Conservation (phyloP, 164 flowering plant species). For the Echeveria elegans region DNA sequence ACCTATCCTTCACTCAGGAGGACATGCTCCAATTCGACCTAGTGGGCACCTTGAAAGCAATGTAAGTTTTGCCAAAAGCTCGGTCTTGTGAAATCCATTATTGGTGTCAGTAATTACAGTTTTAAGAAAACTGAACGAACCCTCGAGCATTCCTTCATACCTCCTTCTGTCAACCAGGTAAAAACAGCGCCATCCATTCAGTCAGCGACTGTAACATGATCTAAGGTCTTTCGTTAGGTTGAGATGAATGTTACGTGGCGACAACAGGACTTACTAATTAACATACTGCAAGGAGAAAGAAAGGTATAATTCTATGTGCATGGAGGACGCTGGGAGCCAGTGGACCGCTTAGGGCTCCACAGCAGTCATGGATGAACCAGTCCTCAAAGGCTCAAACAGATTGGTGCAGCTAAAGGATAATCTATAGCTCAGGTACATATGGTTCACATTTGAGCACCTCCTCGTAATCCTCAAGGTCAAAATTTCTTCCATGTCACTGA, state of each 20-base stretch:
- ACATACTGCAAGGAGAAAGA: constrained; percentile 20
- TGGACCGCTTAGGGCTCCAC: constrained; percentile 16
- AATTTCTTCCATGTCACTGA: neutral
- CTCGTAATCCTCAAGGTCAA: neutral
- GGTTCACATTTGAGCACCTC: neutral
- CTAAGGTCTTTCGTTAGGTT: constrained; percentile 18
- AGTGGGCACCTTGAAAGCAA: constrained; percentile 22
- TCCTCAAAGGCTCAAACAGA: constrained; percentile 18
- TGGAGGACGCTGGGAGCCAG: constrained; percentile 23
- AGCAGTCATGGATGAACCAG: constrained; percentile 14
- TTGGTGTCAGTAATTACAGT: constrained; percentile 26
- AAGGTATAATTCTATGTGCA: constrained; percentile 19
- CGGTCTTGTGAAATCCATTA: constrained; percentile 20
- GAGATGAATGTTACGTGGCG: constrained; percentile 25
- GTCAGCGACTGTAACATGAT: too few relatives aligned
- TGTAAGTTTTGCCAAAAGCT: constrained; percentile 22
- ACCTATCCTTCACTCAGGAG: neutral
- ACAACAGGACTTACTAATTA: constrained; percentile 19
- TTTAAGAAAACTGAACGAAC: constrained; percentile 11
- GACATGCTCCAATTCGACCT: constrained; percentile 17
- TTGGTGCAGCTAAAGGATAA: constrained; percentile 16
- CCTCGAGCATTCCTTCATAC: constrained; percentile 16
- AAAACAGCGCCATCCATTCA: neutral
- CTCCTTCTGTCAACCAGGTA: constrained; percentile 28
- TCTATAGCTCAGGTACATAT: constrained; percentile 18